phyloP scores from a whole-genome alignment of 2,329 filamentous ascomycete species.

The Pyrenophora seminiperda region DNA sequence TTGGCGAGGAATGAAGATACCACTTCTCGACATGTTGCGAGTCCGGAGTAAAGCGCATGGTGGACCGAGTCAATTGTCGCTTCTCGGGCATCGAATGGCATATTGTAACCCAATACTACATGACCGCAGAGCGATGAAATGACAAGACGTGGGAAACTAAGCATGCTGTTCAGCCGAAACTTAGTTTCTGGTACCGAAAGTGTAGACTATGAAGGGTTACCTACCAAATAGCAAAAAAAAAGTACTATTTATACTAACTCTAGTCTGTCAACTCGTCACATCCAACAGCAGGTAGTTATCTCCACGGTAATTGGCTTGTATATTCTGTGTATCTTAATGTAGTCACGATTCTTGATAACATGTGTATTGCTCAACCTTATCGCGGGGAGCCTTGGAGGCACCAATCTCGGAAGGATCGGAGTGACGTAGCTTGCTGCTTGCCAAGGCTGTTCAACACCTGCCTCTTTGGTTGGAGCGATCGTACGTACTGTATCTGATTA shows the following conservation, averaged over 20 bases:
- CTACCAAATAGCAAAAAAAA: conserved; percentile 1
- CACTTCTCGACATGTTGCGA: conserved; percentile 60
- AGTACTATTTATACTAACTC: conserved; percentile 6
- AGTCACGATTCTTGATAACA: conserved; percentile 23
- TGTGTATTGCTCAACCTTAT: conserved; percentile 21
- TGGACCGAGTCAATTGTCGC: conserved; percentile 65
- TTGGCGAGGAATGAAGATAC: conserved; percentile 62
- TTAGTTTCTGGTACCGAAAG: background rate
- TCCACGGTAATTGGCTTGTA: background rate
- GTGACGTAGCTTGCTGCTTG: conserved; percentile 29
- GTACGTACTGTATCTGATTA: background rate
- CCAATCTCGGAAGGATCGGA: conserved; percentile 22
- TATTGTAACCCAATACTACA: conserved; percentile 17
- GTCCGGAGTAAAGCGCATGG: conserved; percentile 58
- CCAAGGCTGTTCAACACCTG: conserved; percentile 21
- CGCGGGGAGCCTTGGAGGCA: conserved; percentile 5
- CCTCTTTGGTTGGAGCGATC: conserved; percentile 12
- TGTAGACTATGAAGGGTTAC: background rate
- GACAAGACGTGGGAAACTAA: background rate
- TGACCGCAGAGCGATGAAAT: conserved; percentile 15
- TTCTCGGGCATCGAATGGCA: conserved; percentile 60
- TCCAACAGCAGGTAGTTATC: conserved; percentile 13
- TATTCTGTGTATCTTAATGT: conserved; percentile 1
- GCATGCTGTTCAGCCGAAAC: conserved; percentile 9
- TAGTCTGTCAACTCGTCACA: background rate